phyloP scores from a whole-genome alignment of 139 green algal species.

The Chlorella vulgaris region DNA sequence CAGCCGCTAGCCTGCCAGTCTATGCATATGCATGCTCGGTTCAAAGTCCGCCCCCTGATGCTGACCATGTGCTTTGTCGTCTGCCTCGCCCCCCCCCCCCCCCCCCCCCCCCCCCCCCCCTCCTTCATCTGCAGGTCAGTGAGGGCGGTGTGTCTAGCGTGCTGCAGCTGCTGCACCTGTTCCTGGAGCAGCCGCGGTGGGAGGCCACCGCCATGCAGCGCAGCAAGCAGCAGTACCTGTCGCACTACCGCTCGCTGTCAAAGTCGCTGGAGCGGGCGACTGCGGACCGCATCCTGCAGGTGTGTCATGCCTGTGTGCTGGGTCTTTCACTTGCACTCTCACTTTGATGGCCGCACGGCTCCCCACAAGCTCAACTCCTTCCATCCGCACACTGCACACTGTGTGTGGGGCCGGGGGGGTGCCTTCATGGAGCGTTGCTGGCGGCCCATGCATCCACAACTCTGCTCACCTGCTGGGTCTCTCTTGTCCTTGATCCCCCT shows the following conservation, averaged over 20 bases:
- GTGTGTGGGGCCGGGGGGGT: too few relatives aligned
- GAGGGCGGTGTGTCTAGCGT: conserved; percentile 53
- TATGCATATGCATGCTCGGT: too few relatives aligned
- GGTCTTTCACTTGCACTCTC: not conserved
- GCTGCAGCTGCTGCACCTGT: conserved; percentile 78
- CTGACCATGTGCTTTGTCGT: too few relatives aligned
- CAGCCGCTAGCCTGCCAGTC: too few relatives aligned
- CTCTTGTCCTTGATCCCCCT: not conserved
- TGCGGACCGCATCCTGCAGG: conserved; percentile 72
- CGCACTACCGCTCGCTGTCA: conserved; percentile 68
- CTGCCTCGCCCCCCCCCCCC: not conserved
- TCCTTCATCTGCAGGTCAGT: conserved; percentile 23
- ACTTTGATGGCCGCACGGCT: too few relatives aligned
- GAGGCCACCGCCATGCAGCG: conserved; percentile 72
- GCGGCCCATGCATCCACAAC: too few relatives aligned
- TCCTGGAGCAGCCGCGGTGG: conserved; percentile 74
- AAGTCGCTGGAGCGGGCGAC: conserved; percentile 92
- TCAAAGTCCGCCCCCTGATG: too few relatives aligned
- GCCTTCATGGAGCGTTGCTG: too few relatives aligned
- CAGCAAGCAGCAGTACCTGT: conserved; percentile 83
- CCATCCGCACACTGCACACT: too few relatives aligned
- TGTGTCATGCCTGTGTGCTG: not conserved
- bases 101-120: not conserved
- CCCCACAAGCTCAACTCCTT: too few relatives aligned
- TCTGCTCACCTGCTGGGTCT: too few relatives aligned